Conservation (phyloP, 768 basidiomycete species). For the Goffeauzyma gilvescens region DNA sequence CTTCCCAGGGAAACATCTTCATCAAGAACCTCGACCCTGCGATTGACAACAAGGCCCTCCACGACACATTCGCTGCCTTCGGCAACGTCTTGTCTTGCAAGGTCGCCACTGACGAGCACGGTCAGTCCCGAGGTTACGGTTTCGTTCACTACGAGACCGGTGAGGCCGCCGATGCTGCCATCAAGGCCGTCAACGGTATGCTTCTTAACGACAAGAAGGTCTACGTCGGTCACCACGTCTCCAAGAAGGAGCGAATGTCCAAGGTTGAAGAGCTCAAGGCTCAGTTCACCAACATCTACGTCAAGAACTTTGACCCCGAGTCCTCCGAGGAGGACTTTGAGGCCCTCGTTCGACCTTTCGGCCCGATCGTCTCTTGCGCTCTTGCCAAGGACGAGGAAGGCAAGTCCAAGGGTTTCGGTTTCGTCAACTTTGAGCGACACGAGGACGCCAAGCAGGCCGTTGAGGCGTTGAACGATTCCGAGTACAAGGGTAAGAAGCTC, state of each 20-base stretch:
- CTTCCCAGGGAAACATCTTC: constrained; percentile 98
- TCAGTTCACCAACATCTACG: constrained; percentile 93
- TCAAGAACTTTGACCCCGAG: constrained; percentile 83
- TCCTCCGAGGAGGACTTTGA: constrained; percentile 71
- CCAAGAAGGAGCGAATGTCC: constrained; percentile 95
- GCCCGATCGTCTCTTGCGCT: constrained; percentile 72
- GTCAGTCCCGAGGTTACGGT: constrained; percentile 89
- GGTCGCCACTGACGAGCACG: constrained; percentile 89
- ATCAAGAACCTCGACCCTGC: constrained; percentile 96
- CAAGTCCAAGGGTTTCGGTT: constrained; percentile 91
- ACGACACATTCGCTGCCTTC: constrained; percentile 97
- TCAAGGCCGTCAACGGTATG: constrained; percentile 99
- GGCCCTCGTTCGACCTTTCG: constrained; percentile 55
- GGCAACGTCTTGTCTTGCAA: constrained; percentile 98
- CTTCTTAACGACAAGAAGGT: constrained; percentile 98
- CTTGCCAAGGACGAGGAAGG: constrained; percentile 61
- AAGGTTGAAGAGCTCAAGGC: constrained; percentile 95
- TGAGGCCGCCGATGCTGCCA: constrained; percentile 84
- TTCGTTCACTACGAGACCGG: constrained; percentile 98
- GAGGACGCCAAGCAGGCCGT: constrained; percentile 82
- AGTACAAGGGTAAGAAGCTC: constrained; percentile 67
- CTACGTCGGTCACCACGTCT: constrained; percentile 90
- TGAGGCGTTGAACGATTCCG: constrained; percentile 68
- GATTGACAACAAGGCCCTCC: constrained; percentile 99
- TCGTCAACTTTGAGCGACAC: constrained; percentile 87